Evolutionary conservation across 176 grass and related monocot genomes (phyloP), one percentile per base, ranked within the genome.

Genomic region (Oryza brachyantha): DNA sequence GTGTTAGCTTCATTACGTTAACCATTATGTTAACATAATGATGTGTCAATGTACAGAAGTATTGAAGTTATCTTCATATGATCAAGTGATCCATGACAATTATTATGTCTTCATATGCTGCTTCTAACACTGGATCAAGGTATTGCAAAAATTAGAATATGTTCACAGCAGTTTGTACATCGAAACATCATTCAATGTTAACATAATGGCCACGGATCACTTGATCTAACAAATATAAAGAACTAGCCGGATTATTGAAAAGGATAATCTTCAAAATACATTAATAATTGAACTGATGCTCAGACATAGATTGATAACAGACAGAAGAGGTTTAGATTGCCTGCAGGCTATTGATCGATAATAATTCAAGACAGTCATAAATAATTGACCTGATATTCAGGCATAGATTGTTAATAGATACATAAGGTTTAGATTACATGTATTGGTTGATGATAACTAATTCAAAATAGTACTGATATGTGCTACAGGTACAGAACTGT

Each of bases 221-320:
- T 52, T 34, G 21, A 24, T 68, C 64, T 61, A 79, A 16, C 40
- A 68, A 68, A 78, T 61, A 32, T 68, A 69, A 74, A 79, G 29
- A 73, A 50, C 5, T 60, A 58, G 58, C 26, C 4, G 46, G 79
- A 76, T 34, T 2, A 68, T 29, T 46, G 26, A 41, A 52, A 52
- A 26, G n/a, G 14, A 58, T 45, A 84, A 80, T 79, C 40, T 25
- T 68, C 65, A 73, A 62, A 41, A 63, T 55, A 40, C 27, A 69
- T 69, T 73, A 11, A 13, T 68, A 27, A 80, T 62, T 8, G 29
- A 41, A 84, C 62, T 43, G 37, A 27, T 45, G 79, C 32, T 26
- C 26, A 74, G 38, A 73, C 78, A 25, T 21, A 26, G 4, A 84
- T 70, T 41, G 9, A 19, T 68, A 78, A 59, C 29, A 42, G 13